Conservation (phyloP, 2,329 filamentous ascomycete genomes). For the Pseudopithomyces chartarum region DNA sequence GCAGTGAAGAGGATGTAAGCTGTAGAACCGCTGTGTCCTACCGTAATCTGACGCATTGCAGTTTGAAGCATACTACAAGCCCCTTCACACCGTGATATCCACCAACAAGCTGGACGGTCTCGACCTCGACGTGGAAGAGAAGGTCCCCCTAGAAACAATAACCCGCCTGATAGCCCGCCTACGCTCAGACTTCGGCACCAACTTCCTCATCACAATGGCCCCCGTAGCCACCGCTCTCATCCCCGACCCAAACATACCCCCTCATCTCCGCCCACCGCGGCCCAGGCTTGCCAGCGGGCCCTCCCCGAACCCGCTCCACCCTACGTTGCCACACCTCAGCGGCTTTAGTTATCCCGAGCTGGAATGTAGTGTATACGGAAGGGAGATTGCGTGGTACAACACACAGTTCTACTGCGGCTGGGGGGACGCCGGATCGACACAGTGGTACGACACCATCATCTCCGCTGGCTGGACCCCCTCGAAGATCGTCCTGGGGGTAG, state of each 20-base stretch:
- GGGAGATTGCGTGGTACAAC: slow-evolving; percentile 81
- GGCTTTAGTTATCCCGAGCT: slow-evolving; percentile 82
- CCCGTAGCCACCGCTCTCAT: slow-evolving; percentile 80
- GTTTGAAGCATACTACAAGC: slow-evolving; percentile 76
- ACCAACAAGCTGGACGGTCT: slow-evolving; percentile 52
- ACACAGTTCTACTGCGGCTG: slow-evolving; percentile 93
- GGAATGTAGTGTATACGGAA: slow-evolving; percentile 54
- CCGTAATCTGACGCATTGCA: slow-evolving; percentile 27
- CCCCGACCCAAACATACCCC: slow-evolving; percentile 42
- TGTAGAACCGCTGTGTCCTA: neutral
- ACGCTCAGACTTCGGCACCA: slow-evolving; percentile 66
- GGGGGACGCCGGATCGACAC: slow-evolving; percentile 65
- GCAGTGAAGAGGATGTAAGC: slow-evolving; percentile 38
- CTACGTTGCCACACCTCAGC: slow-evolving; percentile 65
- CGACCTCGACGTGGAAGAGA: slow-evolving; percentile 65
- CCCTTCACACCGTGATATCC: slow-evolving; percentile 68
- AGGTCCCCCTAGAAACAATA: slow-evolving; percentile 69
- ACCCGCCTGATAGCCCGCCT: slow-evolving; percentile 56
- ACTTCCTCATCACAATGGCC: slow-evolving; percentile 79
- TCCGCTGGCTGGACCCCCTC: slow-evolving; percentile 71
- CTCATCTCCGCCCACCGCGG: slow-evolving; percentile 34
- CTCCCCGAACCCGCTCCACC: slow-evolving; percentile 40
- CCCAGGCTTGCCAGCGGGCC: slow-evolving; percentile 35
- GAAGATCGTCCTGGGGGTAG: slow-evolving; percentile 78
- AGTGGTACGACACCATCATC: slow-evolving; percentile 59